phyloP scores from a whole-genome alignment of 192 early-diverging fungal genomes.

The Entomortierella chlamydospora region DNA sequence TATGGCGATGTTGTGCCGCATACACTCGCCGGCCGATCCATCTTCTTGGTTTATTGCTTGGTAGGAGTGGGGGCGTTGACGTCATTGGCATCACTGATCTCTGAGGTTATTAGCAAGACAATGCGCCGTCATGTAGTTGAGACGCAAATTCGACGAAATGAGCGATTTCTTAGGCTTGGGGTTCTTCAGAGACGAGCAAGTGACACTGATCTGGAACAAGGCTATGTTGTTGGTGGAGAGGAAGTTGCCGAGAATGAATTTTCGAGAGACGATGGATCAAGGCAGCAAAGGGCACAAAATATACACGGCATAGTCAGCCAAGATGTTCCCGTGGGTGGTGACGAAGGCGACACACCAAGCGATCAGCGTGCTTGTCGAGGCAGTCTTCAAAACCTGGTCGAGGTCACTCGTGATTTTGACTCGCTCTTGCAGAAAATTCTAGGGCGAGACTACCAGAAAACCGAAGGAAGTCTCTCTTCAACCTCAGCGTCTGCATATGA shows the following conservation, averaged over 20 bases:
- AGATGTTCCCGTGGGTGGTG: background rate
- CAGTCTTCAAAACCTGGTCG: constrained; percentile 22
- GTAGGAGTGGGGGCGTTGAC: constrained; percentile 37
- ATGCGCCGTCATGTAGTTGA: constrained; percentile 39
- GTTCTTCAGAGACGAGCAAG: background rate
- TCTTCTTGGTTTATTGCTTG: constrained; percentile 41
- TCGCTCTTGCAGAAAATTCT: constrained; percentile 25
- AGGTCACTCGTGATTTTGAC: constrained; percentile 23
- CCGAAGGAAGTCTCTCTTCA: background rate
- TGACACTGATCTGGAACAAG: constrained; percentile 7
- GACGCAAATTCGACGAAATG: constrained; percentile 7
- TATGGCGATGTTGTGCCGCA: constrained; percentile 37
- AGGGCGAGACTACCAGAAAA: background rate
- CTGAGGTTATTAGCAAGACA: constrained; percentile 31
- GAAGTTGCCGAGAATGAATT: constrained; percentile 4
- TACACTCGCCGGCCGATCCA: constrained; percentile 23
- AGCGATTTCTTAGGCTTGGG: constrained; percentile 8
- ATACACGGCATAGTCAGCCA: background rate
- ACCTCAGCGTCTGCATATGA: background rate
- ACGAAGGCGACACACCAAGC: background rate
- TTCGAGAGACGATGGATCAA: background rate
- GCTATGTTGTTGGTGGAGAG: background rate
- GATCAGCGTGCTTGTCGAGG: constrained; percentile 12
- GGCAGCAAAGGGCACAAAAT: background rate
- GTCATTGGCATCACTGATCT: constrained; percentile 33